phyloP scores from a whole-genome alignment of 805 yeast species.

The Zygoascus bituminiphila region DNA sequence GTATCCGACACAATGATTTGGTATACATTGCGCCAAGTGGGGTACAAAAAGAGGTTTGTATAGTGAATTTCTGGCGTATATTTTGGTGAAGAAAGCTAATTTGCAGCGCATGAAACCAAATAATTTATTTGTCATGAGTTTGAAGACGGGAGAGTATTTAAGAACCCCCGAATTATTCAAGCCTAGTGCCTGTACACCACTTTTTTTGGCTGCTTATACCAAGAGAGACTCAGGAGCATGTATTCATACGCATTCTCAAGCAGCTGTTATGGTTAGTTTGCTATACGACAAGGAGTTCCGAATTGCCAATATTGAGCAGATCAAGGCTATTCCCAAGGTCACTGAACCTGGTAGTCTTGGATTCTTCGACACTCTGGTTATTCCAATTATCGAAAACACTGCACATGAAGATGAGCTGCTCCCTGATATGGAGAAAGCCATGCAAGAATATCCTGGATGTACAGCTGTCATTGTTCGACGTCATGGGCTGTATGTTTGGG shows the following conservation, averaged over 20 bases:
- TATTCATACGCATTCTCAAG: conserved; percentile 89
- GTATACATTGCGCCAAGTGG: conserved; percentile 92
- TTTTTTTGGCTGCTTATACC: conserved; percentile 65
- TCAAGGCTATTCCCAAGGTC: conserved; percentile 78
- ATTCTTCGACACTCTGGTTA: conserved; percentile 63
- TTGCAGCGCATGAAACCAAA: conserved; percentile 55
- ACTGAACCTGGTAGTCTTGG: conserved; percentile 60
- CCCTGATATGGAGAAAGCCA: conserved; percentile 49
- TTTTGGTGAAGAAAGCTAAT: background rate
- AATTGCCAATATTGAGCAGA: conserved; percentile 79
- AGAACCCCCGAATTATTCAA: conserved; percentile 59
- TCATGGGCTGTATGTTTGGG: conserved; percentile 98
- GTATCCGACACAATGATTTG: conserved; percentile 49
- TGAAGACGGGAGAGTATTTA: conserved; percentile 43
- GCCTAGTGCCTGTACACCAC: conserved; percentile 92
- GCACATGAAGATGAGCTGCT: conserved; percentile 82
- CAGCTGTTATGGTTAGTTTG: conserved; percentile 74
- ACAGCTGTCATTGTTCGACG: conserved; percentile 85
- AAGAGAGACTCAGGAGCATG: conserved; percentile 79
- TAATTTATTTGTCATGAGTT: conserved; percentile 70
- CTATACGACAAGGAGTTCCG: conserved; percentile 62
- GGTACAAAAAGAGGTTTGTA: conserved; percentile 67
- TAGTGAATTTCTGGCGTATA: background rate
- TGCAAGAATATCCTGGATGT: conserved; percentile 62
- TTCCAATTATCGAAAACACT: conserved; percentile 87